Base-by-base conservation (phyloP, 2,329 filamentous ascomycete species). In the Hirsutella minnesotensis region DNA sequence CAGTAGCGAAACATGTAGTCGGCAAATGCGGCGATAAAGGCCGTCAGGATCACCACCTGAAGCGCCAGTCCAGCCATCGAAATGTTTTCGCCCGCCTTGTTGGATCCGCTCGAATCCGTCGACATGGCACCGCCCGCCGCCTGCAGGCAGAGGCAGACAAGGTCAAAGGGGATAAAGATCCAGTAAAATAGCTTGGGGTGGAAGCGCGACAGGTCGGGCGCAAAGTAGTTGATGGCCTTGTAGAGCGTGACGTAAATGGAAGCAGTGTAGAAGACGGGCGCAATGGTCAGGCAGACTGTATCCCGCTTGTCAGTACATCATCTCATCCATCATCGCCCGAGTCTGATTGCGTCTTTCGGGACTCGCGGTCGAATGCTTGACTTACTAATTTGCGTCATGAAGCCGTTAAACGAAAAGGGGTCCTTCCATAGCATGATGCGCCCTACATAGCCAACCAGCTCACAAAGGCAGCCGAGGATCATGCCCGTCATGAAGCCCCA, bases 191-290 rank as follows among this genome's bases (percentile, higher is more conserved):
- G 55, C 35, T 55, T 51, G 13, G 68, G 66, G 35, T 56, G 59
- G 56, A 72, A 64, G 43, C 67, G 65, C 15, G 67, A 67, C 33
- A 69, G 53, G 2, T 60, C 53, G 3, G 59, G 60, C 2, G 57
- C 61, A 56, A 82, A 83, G 45, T 54, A 35, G 12, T 48, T 53
- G 49, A 60, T 45, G 9, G 60, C 52, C 47, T 63, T 63, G 48
- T 58, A 61, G 24, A 82, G 67, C 24, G 75, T 80, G 42, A 83
- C 70, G 56, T 84, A 85, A 53, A 84, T 77, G 45, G 76, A 77
- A 0, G 79, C 80, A 22, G 75, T 50, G 70, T 75, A 67, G 49
- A 64, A 67, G 46, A 67, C 63, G 41, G 64, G 64, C 9, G 61
- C 64, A 47, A 60, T 57, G 4, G 75, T 81, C 40, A 83, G 65